Conservation (phyloP, 768 basidiomycete species). For the Boletus sp. region DNA sequence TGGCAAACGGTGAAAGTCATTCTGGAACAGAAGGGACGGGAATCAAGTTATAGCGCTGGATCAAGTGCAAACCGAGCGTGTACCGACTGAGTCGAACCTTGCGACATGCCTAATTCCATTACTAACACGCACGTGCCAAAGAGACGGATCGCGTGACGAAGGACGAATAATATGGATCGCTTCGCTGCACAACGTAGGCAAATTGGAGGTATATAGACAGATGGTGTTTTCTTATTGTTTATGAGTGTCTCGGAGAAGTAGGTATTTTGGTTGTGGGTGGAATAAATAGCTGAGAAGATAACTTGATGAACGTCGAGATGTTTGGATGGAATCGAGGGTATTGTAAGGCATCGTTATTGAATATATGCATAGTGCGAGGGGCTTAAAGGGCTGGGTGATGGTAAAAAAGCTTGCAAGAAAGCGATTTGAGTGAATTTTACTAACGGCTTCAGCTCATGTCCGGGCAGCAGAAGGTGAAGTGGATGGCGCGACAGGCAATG, state of each 20-base stretch:
- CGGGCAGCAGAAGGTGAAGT: constrained; percentile 13
- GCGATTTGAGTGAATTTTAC: neutral
- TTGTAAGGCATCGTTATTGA: neutral
- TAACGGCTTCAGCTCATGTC: constrained; percentile 9
- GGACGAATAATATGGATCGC: neutral
- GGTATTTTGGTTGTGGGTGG: neutral
- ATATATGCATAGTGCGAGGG: neutral
- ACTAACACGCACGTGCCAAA: neutral
- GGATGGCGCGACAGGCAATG: constrained; percentile 10
- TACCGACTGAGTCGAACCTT: neutral
- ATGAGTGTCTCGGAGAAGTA: neutral
- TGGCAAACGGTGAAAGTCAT: neutral
- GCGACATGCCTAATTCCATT: neutral
- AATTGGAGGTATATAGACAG: neutral
- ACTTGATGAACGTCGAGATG: neutral
- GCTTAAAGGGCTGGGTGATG: neutral
- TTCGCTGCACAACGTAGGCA: neutral
- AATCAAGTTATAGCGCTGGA: neutral
- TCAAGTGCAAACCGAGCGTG: neutral
- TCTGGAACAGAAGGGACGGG: neutral
- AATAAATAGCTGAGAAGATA: neutral
- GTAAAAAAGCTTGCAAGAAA: neutral
- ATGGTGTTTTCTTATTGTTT: neutral
- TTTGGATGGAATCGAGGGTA: neutral
- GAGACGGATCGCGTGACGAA: neutral